Conservation (phyloP, 2,329 filamentous ascomycete species). For the Dendrostoma leiphaemia region DNA sequence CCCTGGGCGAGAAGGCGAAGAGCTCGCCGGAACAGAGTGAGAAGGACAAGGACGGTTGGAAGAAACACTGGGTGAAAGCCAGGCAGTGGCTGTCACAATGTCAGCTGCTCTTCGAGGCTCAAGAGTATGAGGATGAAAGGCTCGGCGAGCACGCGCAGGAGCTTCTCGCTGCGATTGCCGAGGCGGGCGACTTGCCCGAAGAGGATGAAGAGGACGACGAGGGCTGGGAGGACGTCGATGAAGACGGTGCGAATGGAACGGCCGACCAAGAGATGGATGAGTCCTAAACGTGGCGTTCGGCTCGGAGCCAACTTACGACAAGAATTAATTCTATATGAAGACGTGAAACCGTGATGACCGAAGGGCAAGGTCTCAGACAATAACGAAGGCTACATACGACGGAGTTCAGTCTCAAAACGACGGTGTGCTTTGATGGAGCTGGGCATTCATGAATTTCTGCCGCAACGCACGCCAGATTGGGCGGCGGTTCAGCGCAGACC, state of each 20-base stretch:
- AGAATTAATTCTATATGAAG: background rate
- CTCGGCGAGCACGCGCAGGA: conserved; percentile 74
- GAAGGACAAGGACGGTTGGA: conserved; percentile 45
- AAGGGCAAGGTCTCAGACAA: background rate
- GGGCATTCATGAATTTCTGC: background rate
- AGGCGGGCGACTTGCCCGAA: conserved; percentile 59
- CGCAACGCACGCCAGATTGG: background rate
- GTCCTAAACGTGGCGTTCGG: conserved; percentile 22
- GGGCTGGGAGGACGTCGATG: conserved; percentile 43
- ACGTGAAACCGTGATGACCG: background rate
- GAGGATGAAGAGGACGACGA: conserved; percentile 55
- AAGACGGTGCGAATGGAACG: conserved; percentile 38
- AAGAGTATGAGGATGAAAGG: conserved; percentile 84
- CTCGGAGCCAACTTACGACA: background rate
- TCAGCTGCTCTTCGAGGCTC: conserved; percentile 70
- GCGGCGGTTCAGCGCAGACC: background rate
- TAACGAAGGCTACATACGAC: background rate
- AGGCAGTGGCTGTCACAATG: conserved; percentile 81
- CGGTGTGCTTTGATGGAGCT: too few species aligned
- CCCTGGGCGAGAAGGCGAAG: conserved; percentile 70
- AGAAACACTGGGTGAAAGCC: conserved; percentile 67
- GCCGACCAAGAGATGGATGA: conserved; percentile 54
- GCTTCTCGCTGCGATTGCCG: conserved; percentile 62
- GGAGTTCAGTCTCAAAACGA: background rate
- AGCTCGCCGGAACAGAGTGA: conserved; percentile 30